These are phyloP conservation scores for Neopestalotiopsis sp. DNA, from an alignment of 2,329 filamentous ascomycete species.

Conservation along the genomic window DNA sequence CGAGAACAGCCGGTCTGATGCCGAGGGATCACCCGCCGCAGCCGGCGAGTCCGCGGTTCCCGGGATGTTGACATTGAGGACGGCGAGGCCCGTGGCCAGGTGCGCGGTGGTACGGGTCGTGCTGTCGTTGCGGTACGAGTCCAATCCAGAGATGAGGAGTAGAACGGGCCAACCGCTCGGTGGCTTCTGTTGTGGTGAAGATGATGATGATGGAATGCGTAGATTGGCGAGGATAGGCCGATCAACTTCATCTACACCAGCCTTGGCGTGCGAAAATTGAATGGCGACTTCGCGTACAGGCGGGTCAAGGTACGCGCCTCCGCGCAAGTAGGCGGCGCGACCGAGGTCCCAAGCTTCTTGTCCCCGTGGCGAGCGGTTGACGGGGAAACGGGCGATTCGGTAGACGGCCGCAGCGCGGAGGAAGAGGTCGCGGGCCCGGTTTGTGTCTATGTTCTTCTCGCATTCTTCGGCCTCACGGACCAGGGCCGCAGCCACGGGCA, in stretches of 20 bases:
- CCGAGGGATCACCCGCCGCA: conserved; percentile 62
- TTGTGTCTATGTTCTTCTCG: conserved; percentile 51
- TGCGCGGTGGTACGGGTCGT: conserved; percentile 67
- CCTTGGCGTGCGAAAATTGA: conserved; percentile 57
- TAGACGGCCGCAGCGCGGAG: conserved; percentile 76
- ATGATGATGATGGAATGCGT: conserved; percentile 65
- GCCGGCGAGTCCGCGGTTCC: conserved; percentile 73
- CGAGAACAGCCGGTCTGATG: conserved; percentile 66
- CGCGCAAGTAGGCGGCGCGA: conserved; percentile 68
- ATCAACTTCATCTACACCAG: neutral
- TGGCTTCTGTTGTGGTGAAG: conserved; percentile 48
- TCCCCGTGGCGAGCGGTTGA: conserved; percentile 55
- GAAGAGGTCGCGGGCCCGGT: conserved; percentile 66
- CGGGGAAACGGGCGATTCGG: conserved; percentile 75
- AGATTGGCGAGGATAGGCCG: conserved; percentile 59
- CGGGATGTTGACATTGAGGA: conserved; percentile 68
- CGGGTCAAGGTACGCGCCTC: conserved; percentile 55
- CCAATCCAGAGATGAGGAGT: conserved; percentile 65
- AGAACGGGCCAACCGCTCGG: conserved; percentile 49
- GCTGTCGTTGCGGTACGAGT: conserved; percentile 69
- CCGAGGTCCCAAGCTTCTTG: conserved; percentile 69
- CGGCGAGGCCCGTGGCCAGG: conserved; percentile 66
- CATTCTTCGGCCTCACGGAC: conserved; percentile 57
- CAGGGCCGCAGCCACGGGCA: conserved; percentile 65
- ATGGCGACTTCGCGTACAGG: conserved; percentile 68